Base-by-base conservation (phyloP, 2,329 filamentous ascomycete species). In the Chrysoporthe austroafricana region DNA sequence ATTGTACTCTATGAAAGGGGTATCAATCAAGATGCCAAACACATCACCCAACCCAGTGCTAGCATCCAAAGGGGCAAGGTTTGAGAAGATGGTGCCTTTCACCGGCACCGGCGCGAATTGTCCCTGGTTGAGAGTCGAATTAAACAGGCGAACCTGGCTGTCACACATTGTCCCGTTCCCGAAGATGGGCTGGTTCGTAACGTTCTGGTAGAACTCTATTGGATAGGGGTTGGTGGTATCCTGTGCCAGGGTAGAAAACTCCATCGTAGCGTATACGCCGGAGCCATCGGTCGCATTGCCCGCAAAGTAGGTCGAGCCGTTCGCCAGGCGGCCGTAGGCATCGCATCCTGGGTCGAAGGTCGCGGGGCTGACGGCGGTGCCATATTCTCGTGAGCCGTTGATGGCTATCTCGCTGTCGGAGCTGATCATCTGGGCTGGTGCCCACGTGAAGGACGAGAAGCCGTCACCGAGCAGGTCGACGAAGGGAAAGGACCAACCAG, bases 171-270 rank as follows among this genome's bases (percentile, higher is more conserved):
- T 83, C 62, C 85, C 81, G 68, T 77, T 77, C 58, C 86, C 86
- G 11, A 85, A 79, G 0, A 83, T 86, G 78, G 84, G 84, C 73
- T 88, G 85, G 72, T 87, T 87, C 3, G 85, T 86, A 58, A 85
- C 76, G 72, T 86, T 86, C 70, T 77, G 71, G 74, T 82, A 82
- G 66, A 85, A 82, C 0, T 73, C 71, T 4, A 85, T 70, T 0
- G 81, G 77, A 67, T 79, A 83, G 0, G 77, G 74, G 36, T 70
- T 70, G 4, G 57, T 18, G 18, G 56, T 48, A 3, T 66, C 13
- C 61, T 62, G 9, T 7, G 39, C 4, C 42, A 73, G 57, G 58
- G 68, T 66, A 2, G 66, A 34, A 73, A 75, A 75, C 62, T 77
- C 73, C 4, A 78, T 64, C 44, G 73, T 73, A 64, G 77, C 68